A percentile compares a stretch with the other conserved stretches of the same genome.
Conservation (phyloP, 495 filamentous ascomycete species). For the Podospora australis region DNA sequence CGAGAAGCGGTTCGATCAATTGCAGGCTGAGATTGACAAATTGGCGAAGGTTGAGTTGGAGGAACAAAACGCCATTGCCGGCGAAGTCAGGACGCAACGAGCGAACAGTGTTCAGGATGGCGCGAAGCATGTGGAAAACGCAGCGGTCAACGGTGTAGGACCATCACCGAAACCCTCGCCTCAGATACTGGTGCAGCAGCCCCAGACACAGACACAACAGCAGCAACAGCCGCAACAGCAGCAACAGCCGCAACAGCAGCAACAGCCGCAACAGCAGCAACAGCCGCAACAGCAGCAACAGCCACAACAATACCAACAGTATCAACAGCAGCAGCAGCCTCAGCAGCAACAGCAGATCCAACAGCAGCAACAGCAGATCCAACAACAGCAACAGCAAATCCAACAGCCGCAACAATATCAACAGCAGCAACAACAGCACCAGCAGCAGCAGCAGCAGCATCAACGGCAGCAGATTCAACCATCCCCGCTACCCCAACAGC, state of each 20-base stretch:
- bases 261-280: conserved; percentile 5
- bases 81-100: conserved; percentile 33
- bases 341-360: background rate
- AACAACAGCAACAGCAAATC: background rate
- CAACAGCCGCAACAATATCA: background rate
- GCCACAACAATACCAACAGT: background rate
- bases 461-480: background rate
- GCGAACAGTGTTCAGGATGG: conserved; percentile 15
- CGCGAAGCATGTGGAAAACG: background rate
- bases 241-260: background rate
- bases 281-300: background rate
- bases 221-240: conserved; percentile 4
- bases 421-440: background rate
- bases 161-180: conserved; percentile 12
- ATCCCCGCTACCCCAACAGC: background rate
- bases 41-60: background rate
- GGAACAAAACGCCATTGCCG: background rate
- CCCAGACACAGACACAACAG: conserved; percentile 5
- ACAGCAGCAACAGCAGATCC: background rate
- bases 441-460: background rate
- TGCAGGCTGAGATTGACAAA: conserved; percentile 44
- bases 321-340: background rate
- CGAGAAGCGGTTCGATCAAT: conserved; percentile 58
- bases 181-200: conserved; percentile 7
- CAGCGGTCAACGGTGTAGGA: conserved; percentile 5